These are phyloP conservation scores for Suillus plorans DNA, from an alignment of 768 basidiomycete species.

Conservation along the genomic window DNA sequence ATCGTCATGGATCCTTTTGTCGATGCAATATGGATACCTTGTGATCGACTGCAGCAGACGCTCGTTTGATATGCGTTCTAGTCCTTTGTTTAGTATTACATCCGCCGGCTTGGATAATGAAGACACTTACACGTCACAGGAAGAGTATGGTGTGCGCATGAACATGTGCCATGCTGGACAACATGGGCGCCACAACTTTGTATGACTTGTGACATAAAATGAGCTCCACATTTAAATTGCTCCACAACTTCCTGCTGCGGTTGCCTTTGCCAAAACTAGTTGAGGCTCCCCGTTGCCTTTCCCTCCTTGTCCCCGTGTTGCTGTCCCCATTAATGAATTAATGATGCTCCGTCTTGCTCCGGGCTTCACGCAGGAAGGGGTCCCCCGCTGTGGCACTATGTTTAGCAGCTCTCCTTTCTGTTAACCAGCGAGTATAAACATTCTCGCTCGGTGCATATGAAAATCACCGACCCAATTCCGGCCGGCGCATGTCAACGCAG, in stretches of 20 bases:
- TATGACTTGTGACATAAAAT: not conserved
- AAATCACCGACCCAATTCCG: not conserved
- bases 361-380: not conserved
- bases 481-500: not conserved
- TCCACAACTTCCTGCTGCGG: not conserved
- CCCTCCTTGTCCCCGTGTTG: not conserved
- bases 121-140: not conserved
- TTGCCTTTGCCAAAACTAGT: not conserved
- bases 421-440: not conserved
- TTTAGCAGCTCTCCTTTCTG: not conserved
- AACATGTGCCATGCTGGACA: too few relatives aligned
- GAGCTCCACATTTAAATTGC: not conserved
- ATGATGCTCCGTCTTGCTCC: not conserved
- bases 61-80: constrained; percentile 16
- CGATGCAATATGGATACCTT: constrained; percentile 4
- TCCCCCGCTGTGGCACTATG: not conserved
- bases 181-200: not conserved
- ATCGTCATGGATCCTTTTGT: constrained; percentile 14
- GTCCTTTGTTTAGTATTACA: constrained; percentile 18
- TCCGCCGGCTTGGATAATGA: constrained; percentile 14
- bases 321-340: not conserved
- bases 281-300: not conserved
- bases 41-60: constrained; percentile 15
- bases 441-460: not conserved
- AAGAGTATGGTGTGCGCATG: not conserved